These are phyloP conservation scores for Lachnellula arida DNA, from an alignment of 2,329 filamentous ascomycete genomes.

Conservation along the genomic window DNA sequence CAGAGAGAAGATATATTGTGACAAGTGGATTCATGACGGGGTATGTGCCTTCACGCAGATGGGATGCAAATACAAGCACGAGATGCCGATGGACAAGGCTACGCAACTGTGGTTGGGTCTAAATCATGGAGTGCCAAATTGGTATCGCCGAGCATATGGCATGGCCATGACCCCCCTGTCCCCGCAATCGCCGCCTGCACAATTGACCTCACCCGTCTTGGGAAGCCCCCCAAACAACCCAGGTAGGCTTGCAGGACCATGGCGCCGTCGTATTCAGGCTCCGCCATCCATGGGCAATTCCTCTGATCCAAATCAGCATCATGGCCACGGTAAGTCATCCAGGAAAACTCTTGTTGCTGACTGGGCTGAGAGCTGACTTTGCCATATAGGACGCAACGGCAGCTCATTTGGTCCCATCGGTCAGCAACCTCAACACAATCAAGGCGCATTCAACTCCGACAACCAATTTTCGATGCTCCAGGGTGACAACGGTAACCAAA, in stretches of 20 bases:
- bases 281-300: neutral
- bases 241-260: conserved; percentile 1
- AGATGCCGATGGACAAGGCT: conserved; percentile 69
- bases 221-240: neutral
- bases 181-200: neutral
- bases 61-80: conserved; percentile 85
- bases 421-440: neutral
- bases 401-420: neutral
- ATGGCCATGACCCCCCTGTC: neutral
- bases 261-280: conserved; percentile 8
- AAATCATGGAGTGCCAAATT: conserved; percentile 55
- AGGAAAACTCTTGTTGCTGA: neutral
- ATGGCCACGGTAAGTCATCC: neutral
- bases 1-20: conserved; percentile 68
- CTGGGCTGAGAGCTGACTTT: neutral
- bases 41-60: conserved; percentile 81
- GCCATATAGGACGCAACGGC: neutral
- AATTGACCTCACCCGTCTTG: neutral
- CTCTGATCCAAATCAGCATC: neutral
- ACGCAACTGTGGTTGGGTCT: conserved; percentile 69
- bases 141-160: conserved; percentile 37
- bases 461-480: neutral
- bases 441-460: neutral
- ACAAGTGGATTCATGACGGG: conserved; percentile 84
- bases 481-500: neutral